Evolutionary conservation across 176 grass and related monocot species (phyloP), one percentile per base, ranked within the genome.

Genomic region (Bromus sterilis): DNA sequence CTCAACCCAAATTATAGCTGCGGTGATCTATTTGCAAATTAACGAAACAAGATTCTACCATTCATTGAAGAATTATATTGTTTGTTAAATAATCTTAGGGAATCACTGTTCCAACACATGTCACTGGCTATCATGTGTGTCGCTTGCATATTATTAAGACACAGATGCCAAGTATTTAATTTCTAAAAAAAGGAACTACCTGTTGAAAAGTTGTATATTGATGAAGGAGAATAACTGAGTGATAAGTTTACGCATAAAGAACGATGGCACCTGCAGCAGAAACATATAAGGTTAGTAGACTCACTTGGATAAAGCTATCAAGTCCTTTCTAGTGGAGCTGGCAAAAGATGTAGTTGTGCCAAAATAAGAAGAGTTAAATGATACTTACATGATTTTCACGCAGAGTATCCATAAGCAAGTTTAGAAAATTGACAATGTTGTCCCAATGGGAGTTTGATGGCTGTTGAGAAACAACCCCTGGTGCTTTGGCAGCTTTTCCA

Each of bases 171-270:
- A 53, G 23, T 26, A 58, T 21, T 35, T 75, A 65, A 35, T 33
- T 83, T 89, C 4, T 77, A 13, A 64, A 57, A 65, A 56, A 24
- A 82, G 35, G 7, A 83, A 63, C 29, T 95, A 93, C 96, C 96
- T 99, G 78, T 99, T 99, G 80, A 99, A 99, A 70, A 99, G 81
- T 65, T 99, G 96, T 88, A 93, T 95, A 85, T 99, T 99, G 72
- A 99, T 93, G 71, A 95, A 99, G 16, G 96, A 95, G 72, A 99
- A 99, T 76, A 99, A 84, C 37, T 99, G 96, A 57, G 91, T 93
- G 48, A 95, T 85, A 49, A 99, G 96, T 87, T 99, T 99, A 64
- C 93, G 96, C 37, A 95, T 93, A 80, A 99, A 99, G 80, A 99
- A 95, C 58, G 90, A 91, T 12, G 93, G 93, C 49, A 99, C 96